Base-by-base conservation (phyloP, 164 flowering plant genomes). In the Annona cherimola region DNA sequence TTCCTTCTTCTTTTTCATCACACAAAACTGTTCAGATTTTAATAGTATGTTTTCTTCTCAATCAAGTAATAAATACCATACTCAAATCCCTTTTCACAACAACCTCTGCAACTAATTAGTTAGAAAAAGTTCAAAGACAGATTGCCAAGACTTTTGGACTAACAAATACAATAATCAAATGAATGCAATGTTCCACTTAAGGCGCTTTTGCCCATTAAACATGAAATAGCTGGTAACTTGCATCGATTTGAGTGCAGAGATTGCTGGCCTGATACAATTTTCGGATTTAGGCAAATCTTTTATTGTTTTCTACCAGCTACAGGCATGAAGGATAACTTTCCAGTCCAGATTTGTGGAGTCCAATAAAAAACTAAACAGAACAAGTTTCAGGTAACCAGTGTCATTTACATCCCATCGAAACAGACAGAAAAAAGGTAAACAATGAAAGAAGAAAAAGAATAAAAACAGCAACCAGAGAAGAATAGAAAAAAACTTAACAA, bases 121-220 rank as follows among this genome's bases (percentile, higher is more conserved):
- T 26, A 16, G 57, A 7, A 50, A 50, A 50, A 12, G 57, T 9
- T 16, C 57, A 1, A 16, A 9, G 14, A 8, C 57, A 50, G 57
- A 0, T 16, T 5, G 14, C 57, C 57, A 9, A 16, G 14, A 50
- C 57, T 50, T 11, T 11, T 50, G 57, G 57, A 50, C 57, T 50
- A 50, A 11, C 57, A 50, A 50, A 50, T 3, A 50, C 57, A 50
- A 11, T 50, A 50, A 43, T 43, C 69, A 43, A 5, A n/a, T 66
- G 55, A n/a, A 11, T 44, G 14, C 19, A 66, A 44, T 39, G 5
- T 42, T 66, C 50, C 42, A 42, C 16, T 18, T 14, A 43, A 19
- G 43, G 69, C 19, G 40, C 44, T 64, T 64, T 39, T 64, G 67
- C 67, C 42, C 12, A n/a, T 42, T 64, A 19, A 64, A 64, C 41